Evolutionary conservation across 1,139 yeast species (phyloP).

Genomic region (Yamadazyma mexicana): DNA sequence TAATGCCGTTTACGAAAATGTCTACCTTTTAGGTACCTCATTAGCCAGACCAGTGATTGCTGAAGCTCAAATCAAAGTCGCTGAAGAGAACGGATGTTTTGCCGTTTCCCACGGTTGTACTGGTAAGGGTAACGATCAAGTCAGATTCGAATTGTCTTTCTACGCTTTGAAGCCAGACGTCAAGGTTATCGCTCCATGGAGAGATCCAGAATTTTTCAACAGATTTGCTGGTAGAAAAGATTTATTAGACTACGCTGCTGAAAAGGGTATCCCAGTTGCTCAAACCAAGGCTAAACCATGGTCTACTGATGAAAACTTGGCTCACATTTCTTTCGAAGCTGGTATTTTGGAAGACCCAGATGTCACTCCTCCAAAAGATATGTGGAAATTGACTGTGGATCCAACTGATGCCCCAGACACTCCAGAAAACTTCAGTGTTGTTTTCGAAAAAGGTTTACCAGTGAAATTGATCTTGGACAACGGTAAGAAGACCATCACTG

Average conservation of each 20-base stretch:
- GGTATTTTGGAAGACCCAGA: conserved; percentile 98
- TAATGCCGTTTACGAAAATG: conserved; percentile 96
- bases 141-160: conserved; percentile 93
- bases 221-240: conserved; percentile 98
- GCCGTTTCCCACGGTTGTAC: conserved; percentile 99
- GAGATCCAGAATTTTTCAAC: conserved; percentile 91
- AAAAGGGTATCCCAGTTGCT: conserved; percentile 87
- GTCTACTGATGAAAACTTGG: conserved; percentile 99
- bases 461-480: conserved; percentile 71
- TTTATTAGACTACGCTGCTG: conserved; percentile 87
- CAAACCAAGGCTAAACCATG: conserved; percentile 99
- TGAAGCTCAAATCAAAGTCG: conserved; percentile 94
- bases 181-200: conserved; percentile 97
- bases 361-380: conserved; percentile 98
- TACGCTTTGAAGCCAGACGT: conserved; percentile 98
- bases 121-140: conserved; percentile 99
- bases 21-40: conserved; percentile 92
- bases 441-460: conserved; percentile 86
- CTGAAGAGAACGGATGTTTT: conserved; percentile 95
- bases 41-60: conserved; percentile 98
- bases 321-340: conserved; percentile 98
- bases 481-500: conserved; percentile 61
- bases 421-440: conserved; percentile 86
- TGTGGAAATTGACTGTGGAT: conserved; percentile 98
- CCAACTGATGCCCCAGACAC: conserved; percentile 91